Percentiles rank a stretch among this genome's conserved stretches.
phyloP scores from a whole-genome alignment of 176 grass and related monocot genomes.

The Musa beccarii region DNA sequence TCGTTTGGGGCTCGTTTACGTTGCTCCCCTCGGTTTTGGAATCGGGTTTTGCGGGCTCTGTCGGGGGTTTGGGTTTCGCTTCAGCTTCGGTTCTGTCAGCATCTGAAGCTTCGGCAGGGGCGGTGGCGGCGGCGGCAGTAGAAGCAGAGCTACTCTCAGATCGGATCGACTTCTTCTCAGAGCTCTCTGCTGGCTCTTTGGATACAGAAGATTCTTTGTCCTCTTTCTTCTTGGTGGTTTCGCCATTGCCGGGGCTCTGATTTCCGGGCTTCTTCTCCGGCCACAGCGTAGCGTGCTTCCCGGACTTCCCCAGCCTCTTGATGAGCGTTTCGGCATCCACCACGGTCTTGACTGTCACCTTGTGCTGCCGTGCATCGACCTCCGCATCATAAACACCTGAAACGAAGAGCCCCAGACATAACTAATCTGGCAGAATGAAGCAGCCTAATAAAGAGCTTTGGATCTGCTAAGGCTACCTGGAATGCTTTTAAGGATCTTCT shows the following conservation, averaged over 20 bases:
- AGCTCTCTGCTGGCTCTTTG: background rate
- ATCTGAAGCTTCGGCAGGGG: background rate
- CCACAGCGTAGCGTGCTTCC: slow-evolving; percentile 28
- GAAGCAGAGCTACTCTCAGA: background rate
- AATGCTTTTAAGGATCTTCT: slow-evolving; percentile 35
- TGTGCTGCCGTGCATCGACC: slow-evolving; percentile 29
- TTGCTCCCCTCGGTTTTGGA: background rate
- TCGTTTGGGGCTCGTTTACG: background rate
- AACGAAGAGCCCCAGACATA: background rate
- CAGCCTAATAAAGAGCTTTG: background rate
- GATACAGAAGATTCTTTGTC: background rate
- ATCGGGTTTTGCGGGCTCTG: background rate
- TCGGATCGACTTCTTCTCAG: background rate
- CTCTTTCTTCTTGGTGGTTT: background rate
- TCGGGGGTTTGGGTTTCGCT: background rate
- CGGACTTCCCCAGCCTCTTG: slow-evolving; percentile 28
- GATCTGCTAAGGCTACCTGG: slow-evolving; percentile 13
- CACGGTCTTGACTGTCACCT: slow-evolving; percentile 26
- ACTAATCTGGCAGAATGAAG: background rate
- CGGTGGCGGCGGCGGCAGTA: background rate
- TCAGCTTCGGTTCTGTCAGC: background rate
- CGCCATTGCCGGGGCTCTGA: background rate
- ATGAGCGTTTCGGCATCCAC: slow-evolving; percentile 23
- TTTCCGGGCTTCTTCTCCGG: slow-evolving; percentile 8
- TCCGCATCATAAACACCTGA: slow-evolving; percentile 30